Conservation (phyloP, 306 rosid species). For the Ochetophila trinervis region DNA sequence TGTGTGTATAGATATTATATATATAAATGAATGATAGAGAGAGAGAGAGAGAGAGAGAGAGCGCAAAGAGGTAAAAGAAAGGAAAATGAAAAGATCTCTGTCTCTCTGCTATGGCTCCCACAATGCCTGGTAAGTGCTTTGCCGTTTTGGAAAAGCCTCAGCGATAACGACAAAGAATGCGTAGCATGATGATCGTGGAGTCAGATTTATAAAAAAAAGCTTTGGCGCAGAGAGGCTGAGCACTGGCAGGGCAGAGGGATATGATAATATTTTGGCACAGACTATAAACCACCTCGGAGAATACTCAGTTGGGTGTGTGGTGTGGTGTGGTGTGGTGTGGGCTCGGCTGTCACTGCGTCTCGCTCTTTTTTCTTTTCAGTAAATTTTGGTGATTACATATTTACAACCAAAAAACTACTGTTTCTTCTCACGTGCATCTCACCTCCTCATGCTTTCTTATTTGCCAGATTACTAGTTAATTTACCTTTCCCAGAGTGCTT, state of each 20-base stretch:
- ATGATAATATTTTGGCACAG: too few relatives aligned
- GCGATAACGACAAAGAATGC: constrained; percentile 21
- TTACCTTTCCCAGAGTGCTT: too few relatives aligned
- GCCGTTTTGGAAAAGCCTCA: constrained; percentile 1
- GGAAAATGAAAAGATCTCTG: not conserved
- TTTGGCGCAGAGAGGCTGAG: too few relatives aligned
- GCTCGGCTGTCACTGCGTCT: not conserved
- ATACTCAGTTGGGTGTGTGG: not conserved
- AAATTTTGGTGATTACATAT: not conserved
- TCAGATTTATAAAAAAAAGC: too few relatives aligned
- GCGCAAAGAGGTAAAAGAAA: not conserved
- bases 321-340: not conserved
- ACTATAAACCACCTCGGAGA: too few relatives aligned
- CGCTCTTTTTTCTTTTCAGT: not conserved
- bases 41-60: not conserved
- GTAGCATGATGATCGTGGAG: not conserved
- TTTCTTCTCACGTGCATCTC: not conserved
- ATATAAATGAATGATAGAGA: not conserved
- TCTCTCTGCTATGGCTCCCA: constrained; percentile 5
- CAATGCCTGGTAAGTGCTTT: constrained; percentile 14
- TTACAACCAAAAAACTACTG: not conserved
- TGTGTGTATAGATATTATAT: too few relatives aligned
- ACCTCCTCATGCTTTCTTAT: not conserved
- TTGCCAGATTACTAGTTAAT: too few relatives aligned
- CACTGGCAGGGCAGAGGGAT: too few relatives aligned